Percentiles rank a stretch among this genome's conserved stretches.
Conservation (phyloP, 2,329 filamentous ascomycete species). For the Arthrobotrys sinensis region DNA sequence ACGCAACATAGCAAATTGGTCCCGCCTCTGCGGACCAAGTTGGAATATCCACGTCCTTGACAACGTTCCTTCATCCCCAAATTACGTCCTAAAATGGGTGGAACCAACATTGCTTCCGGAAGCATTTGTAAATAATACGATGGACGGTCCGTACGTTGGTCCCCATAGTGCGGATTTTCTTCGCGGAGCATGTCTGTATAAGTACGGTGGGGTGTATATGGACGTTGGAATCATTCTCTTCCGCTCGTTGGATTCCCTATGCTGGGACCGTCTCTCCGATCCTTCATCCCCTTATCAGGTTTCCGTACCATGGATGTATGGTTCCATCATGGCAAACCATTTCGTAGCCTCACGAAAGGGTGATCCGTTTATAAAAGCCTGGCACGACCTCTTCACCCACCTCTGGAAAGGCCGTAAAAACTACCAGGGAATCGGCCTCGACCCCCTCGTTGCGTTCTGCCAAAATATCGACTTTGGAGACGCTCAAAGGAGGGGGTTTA, state of each 20-base stretch:
- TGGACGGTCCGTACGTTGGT: conserved; percentile 69
- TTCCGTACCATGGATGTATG: conserved; percentile 65
- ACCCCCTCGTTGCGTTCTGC: conserved; percentile 65
- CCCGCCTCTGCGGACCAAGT: conserved; percentile 67
- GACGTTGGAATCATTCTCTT: conserved; percentile 69
- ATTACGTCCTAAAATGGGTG: conserved; percentile 67
- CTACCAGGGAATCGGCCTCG: conserved; percentile 65
- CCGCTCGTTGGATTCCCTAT: conserved; percentile 68
- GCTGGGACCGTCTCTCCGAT: conserved; percentile 68
- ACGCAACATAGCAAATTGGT: conserved; percentile 69
- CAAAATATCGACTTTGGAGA: conserved; percentile 64
- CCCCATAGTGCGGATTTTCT: conserved; percentile 71
- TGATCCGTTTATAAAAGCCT: conserved; percentile 69
- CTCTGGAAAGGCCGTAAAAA: conserved; percentile 67
- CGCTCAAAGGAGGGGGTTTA: conserved; percentile 63
- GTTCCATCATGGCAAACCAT: conserved; percentile 67
- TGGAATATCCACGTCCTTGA: conserved; percentile 70
- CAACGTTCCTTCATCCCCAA: conserved; percentile 66
- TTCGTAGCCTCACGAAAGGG: conserved; percentile 69
- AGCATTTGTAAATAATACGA: conserved; percentile 68
- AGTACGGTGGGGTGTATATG: conserved; percentile 69
- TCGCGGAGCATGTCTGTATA: conserved; percentile 68
- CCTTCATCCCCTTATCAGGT: conserved; percentile 67
- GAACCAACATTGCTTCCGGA: conserved; percentile 67
- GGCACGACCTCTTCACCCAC: conserved; percentile 67